Evolutionary conservation across 768 basidiomycete species (phyloP).

Genomic region (Stropharia rugosoannulata): DNA sequence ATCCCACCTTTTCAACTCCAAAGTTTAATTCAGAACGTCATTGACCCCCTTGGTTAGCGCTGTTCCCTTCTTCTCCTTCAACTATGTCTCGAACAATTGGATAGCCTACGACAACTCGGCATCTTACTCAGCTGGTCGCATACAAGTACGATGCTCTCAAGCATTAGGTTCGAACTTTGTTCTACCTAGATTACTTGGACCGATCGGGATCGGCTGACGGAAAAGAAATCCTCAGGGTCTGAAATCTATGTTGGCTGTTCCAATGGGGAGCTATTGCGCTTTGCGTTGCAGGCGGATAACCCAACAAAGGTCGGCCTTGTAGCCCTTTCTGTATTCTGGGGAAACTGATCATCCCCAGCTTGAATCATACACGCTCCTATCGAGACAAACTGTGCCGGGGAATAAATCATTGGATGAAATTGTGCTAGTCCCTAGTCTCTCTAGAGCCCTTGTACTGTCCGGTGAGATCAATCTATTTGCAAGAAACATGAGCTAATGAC

Average conservation of each 20-base stretch:
- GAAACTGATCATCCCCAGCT: conserved; percentile 29
- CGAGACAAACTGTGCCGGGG: conserved; percentile 67
- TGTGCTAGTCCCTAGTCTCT: conserved; percentile 72
- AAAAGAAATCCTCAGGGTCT: conserved; percentile 44
- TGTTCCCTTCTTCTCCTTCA: conserved; percentile 13
- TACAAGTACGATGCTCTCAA: conserved; percentile 49
- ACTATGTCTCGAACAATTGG: background rate
- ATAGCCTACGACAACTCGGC: conserved; percentile 7
- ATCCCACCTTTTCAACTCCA: conserved; percentile 33
- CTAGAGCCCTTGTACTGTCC: conserved; percentile 71
- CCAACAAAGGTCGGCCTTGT: conserved; percentile 40
- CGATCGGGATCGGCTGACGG: no score
- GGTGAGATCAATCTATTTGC: conserved; percentile 43
- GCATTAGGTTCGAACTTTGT: conserved; percentile 44
- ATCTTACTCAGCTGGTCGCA: conserved; percentile 11
- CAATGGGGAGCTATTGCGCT: conserved; percentile 83
- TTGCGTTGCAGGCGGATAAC: conserved; percentile 63
- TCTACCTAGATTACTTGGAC: background rate
- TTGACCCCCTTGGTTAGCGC: conserved; percentile 35
- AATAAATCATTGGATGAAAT: conserved; percentile 80
- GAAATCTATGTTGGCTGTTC: conserved; percentile 88
- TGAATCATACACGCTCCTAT: conserved; percentile 64
- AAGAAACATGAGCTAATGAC: conserved; percentile 1
- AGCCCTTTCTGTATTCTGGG: background rate
- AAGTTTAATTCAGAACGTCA: conserved; percentile 39